phyloP scores from a whole-genome alignment of 2,329 filamentous ascomycete genomes.

The Pseudocercospora musae region DNA sequence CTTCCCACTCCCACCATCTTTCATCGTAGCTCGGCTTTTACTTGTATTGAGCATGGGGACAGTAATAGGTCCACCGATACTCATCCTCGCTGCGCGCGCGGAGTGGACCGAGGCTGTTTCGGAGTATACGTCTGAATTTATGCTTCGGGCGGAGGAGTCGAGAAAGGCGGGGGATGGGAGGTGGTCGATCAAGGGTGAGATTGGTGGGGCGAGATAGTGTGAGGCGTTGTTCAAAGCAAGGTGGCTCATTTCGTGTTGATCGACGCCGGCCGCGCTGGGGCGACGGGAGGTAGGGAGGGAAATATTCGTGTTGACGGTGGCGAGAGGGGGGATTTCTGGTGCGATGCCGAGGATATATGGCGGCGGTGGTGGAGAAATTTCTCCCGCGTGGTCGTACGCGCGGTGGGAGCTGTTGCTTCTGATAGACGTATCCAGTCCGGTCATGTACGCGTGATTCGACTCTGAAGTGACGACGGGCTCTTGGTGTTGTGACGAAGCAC shows the following conservation, averaged over 20 bases:
- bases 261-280: not conserved
- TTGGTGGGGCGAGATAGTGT: not conserved
- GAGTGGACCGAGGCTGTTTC: slow-evolving; percentile 29
- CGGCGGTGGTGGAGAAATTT: slow-evolving; percentile 1
- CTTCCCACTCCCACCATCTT: not conserved
- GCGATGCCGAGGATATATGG: slow-evolving; percentile 4
- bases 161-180: not conserved
- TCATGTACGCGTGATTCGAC: slow-evolving; percentile 24
- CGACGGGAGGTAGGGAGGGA: not conserved
- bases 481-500: slow-evolving; percentile 11
- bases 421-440: slow-evolving; percentile 24
- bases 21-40: not conserved
- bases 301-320: not conserved
- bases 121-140: slow-evolving; percentile 27
- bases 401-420: not conserved
- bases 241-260: not conserved
- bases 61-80: slow-evolving; percentile 12
- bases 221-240: not conserved
- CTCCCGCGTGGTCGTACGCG: not conserved
- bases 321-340: slow-evolving; percentile 2
- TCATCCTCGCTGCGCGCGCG: slow-evolving; percentile 21
- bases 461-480: slow-evolving; percentile 8
- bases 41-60: not conserved
- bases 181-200: not conserved
- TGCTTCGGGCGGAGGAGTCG: slow-evolving; percentile 16